A percentile compares a stretch with the other conserved stretches of the same genome.
Evolutionary conservation across 2,329 filamentous ascomycete species (phyloP).

Genomic region (Chaetomium sp.): DNA sequence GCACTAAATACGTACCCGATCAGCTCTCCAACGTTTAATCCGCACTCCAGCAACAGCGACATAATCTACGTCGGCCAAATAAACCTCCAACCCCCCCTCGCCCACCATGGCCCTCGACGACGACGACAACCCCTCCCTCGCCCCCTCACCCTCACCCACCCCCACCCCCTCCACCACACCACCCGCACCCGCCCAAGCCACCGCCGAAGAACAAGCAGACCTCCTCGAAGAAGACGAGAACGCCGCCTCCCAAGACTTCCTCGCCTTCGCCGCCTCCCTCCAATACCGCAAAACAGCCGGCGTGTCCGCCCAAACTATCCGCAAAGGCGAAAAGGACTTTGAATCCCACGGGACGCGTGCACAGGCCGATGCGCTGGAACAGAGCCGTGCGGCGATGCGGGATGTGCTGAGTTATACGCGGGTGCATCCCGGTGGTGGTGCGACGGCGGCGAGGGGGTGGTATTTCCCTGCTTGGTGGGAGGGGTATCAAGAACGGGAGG

Average conservation of each 20-base stretch:
- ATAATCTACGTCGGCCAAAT: not conserved
- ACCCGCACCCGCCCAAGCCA: slow-evolving; percentile 23
- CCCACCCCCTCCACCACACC: not conserved
- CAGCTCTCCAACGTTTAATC: no score
- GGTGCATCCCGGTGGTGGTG: slow-evolving; percentile 56
- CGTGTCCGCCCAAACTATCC: slow-evolving; percentile 60
- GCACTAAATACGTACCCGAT: no score
- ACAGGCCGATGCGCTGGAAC: slow-evolving; percentile 70
- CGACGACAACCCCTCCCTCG: slow-evolving; percentile 22
- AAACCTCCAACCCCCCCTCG: not conserved
- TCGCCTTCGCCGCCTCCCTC: slow-evolving; percentile 50
- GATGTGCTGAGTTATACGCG: slow-evolving; percentile 74
- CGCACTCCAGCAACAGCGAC: no score
- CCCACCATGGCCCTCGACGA: slow-evolving; percentile 27
- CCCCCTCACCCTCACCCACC: not conserved
- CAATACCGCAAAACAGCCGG: slow-evolving; percentile 40
- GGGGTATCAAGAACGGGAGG: slow-evolving; percentile 22
- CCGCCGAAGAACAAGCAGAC: slow-evolving; percentile 38
- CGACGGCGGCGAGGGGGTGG: slow-evolving; percentile 58
- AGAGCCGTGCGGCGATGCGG: slow-evolving; percentile 82
- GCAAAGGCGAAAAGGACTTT: slow-evolving; percentile 95
- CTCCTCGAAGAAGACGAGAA: slow-evolving; percentile 66
- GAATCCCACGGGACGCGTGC: slow-evolving; percentile 83
- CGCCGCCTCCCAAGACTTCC: slow-evolving; percentile 64
- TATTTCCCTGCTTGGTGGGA: slow-evolving; percentile 62